phyloP scores from a whole-genome alignment of 2,329 filamentous ascomycete species.

The Talaromyces sp. region DNA sequence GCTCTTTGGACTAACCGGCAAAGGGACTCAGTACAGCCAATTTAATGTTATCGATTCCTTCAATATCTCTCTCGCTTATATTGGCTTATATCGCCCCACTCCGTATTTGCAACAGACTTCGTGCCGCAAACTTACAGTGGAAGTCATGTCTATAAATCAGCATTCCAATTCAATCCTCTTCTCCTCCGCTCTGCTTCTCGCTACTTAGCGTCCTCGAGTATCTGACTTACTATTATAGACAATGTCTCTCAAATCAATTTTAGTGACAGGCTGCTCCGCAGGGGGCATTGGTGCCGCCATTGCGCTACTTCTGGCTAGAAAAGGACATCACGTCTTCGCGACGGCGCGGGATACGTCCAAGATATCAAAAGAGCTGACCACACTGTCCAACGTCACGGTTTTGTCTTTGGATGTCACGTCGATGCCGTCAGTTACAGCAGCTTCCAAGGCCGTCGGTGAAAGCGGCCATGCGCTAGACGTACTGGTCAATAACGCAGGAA shows the following conservation, averaged over 20 bases:
- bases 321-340: constrained; percentile 10
- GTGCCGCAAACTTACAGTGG: too few relatives aligned
- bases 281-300: constrained; percentile 12
- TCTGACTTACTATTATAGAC: not conserved
- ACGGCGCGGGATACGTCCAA: constrained; percentile 10
- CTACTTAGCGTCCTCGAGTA: not conserved
- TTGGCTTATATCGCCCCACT: too few relatives aligned
- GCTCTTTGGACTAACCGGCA: too few relatives aligned
- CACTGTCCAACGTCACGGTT: constrained; percentile 10
- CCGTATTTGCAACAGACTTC: too few relatives aligned
- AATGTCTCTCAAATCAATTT: constrained; percentile 3
- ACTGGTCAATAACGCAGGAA: constrained; percentile 12
- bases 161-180: not conserved
- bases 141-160: too few relatives aligned
- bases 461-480: constrained; percentile 3
- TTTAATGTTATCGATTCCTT: too few relatives aligned
- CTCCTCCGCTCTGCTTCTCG: not conserved
- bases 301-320: constrained; percentile 4
- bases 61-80: too few relatives aligned
- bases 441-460: constrained; percentile 13
- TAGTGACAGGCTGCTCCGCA: constrained; percentile 12
- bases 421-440: not conserved
- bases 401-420: constrained; percentile 7
- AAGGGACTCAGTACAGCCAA: too few relatives aligned
- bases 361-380: not conserved